Percentiles rank a stretch among this genome's conserved stretches.
These are phyloP conservation scores for Penicillium occitanis DNA, from an alignment of 2,329 filamentous ascomycete species.

Conservation along the genomic window DNA sequence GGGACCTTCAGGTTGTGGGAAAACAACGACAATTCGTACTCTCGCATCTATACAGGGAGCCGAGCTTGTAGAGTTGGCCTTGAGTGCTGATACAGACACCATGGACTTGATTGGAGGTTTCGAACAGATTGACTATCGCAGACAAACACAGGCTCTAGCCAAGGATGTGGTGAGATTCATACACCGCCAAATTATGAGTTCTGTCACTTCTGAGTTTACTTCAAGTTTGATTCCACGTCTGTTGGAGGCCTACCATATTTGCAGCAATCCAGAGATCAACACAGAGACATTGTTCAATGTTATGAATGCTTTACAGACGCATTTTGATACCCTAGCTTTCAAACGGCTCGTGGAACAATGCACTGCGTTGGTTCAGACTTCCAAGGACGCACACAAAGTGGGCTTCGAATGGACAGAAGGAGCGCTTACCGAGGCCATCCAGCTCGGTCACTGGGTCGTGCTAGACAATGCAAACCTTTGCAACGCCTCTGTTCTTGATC, in stretches of 20 bases:
- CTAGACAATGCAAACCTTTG: conserved; percentile 97
- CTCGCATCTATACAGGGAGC: conserved; percentile 78
- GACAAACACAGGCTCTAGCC: conserved; percentile 65
- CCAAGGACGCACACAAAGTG: conserved; percentile 65
- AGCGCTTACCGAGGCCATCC: conserved; percentile 80
- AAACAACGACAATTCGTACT: conserved; percentile 75
- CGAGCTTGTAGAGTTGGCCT: conserved; percentile 74
- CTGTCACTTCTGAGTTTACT: conserved; percentile 29
- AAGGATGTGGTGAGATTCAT: conserved; percentile 55
- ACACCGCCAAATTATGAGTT: conserved; percentile 41
- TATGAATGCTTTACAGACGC: conserved; percentile 38
- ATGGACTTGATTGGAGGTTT: conserved; percentile 98
- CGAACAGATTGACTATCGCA: conserved; percentile 83
- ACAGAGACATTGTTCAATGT: conserved; percentile 34
- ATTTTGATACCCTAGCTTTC: conserved; percentile 50
- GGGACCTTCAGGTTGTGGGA: conserved; percentile 81
- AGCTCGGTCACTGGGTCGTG: conserved; percentile 86
- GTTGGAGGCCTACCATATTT: conserved; percentile 35
- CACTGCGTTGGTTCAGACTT: conserved; percentile 52
- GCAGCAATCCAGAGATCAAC: conserved; percentile 31
- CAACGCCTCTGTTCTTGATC: conserved; percentile 88
- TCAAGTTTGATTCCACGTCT: conserved; percentile 28
- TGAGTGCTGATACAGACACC: conserved; percentile 94
- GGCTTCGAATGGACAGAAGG: conserved; percentile 97
- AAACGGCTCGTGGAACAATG: conserved; percentile 51